Conservation (phyloP, 371 early-diverging fungal species). For the Actinomortierella wolfii region DNA sequence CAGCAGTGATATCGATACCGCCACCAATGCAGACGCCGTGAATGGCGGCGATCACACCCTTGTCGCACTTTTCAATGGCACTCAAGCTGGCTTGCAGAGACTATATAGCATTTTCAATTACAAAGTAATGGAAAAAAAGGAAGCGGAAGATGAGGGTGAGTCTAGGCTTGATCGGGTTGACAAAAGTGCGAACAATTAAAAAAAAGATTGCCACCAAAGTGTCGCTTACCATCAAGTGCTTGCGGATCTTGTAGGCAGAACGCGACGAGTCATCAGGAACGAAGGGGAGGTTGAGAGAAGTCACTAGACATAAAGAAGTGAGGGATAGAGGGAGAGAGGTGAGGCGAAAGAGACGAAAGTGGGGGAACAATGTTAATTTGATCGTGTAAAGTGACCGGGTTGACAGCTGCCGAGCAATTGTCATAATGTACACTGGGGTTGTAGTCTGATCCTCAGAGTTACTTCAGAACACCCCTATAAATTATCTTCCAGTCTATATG, state of each 20-base stretch:
- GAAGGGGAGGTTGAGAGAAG: conserved; percentile 31
- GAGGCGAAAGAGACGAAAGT: too few species aligned
- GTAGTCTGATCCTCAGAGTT: too few species aligned
- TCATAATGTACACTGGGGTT: too few species aligned
- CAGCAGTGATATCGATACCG: conserved; percentile 87
- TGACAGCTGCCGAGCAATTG: too few species aligned
- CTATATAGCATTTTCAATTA: conserved; percentile 18
- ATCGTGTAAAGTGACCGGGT: too few species aligned
- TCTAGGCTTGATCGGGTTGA: too few species aligned
- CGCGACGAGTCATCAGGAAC: conserved; percentile 36
- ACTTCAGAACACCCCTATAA: background rate
- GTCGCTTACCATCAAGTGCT: background rate
- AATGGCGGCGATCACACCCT: conserved; percentile 90
- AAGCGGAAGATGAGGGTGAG: background rate
- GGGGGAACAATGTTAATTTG: background rate
- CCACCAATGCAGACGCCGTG: conserved; percentile 90
- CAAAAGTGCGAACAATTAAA: background rate
- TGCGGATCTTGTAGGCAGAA: conserved; percentile 37
- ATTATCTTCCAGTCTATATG: background rate
- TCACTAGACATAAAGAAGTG: conserved; percentile 8
- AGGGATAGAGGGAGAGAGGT: background rate
- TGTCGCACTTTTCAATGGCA: conserved; percentile 81
- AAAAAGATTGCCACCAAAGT: background rate
- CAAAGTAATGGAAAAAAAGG: background rate
- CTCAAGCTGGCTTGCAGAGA: conserved; percentile 70